Percentiles rank a stretch among this genome's conserved stretches.
phyloP scores from a whole-genome alignment of 2,329 filamentous ascomycete species.

The Tolypocladium ophioglossoides region DNA sequence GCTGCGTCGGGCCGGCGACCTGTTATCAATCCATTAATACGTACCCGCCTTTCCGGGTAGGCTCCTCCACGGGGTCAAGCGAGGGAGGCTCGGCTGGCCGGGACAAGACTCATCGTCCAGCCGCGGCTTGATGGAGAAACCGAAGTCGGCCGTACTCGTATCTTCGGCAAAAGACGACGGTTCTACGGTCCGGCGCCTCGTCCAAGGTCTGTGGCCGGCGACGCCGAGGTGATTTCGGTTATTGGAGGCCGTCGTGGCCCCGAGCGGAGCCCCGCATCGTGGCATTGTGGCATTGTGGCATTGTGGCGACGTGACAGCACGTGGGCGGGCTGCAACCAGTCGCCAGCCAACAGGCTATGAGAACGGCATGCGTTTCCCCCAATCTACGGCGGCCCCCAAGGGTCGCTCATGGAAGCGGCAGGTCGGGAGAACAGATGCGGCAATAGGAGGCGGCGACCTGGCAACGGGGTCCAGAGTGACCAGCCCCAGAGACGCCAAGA shows the following conservation, averaged over 20 bases:
- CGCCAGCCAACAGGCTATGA: neutral
- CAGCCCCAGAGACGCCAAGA: neutral
- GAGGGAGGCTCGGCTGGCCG: neutral
- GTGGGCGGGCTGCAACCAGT: neutral
- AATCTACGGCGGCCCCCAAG: too few species aligned
- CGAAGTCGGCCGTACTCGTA: neutral
- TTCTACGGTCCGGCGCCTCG: neutral
- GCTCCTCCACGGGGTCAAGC: neutral
- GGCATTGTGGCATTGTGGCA: neutral
- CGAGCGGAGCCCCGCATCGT: slow-evolving; percentile 3
- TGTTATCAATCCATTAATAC: neutral
- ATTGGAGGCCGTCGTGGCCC: neutral
- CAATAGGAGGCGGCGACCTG: neutral
- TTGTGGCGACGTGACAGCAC: neutral
- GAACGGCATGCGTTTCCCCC: too few species aligned
- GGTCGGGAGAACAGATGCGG: neutral
- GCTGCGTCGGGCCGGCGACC: neutral
- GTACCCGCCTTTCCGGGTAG: neutral
- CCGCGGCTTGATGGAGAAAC: neutral
- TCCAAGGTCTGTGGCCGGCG: neutral
- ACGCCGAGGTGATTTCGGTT: neutral
- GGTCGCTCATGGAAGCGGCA: neutral
- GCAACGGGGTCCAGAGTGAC: neutral
- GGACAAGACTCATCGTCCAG: neutral
- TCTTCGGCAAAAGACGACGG: neutral